These are phyloP conservation scores for Neopestalotiopsis clavispora DNA, from an alignment of 2,329 filamentous ascomycete genomes.

Conservation along the genomic window DNA sequence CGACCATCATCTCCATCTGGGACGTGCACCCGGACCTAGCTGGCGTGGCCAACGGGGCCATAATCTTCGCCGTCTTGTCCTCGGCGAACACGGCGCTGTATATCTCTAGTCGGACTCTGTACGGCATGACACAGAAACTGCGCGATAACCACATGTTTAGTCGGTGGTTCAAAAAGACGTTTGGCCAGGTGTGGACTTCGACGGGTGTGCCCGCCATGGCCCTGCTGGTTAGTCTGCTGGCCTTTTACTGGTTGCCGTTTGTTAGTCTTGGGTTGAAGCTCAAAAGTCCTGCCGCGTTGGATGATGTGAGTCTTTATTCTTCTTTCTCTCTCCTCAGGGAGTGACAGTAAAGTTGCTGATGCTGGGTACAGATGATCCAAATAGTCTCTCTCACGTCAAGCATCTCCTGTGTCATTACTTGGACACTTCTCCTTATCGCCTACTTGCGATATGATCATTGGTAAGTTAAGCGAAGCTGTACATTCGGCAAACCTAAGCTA, in stretches of 20 bases:
- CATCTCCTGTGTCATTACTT: slow-evolving; percentile 16
- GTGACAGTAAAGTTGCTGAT: neutral
- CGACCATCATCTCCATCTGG: slow-evolving; percentile 9
- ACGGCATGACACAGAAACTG: slow-evolving; percentile 21
- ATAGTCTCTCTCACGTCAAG: slow-evolving; percentile 17
- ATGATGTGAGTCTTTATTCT: too few relatives aligned
- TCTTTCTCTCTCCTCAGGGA: too few relatives aligned
- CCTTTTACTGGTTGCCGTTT: slow-evolving; percentile 18
- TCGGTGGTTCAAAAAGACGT: slow-evolving; percentile 10
- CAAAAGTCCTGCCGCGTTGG: neutral
- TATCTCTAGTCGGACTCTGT: slow-evolving; percentile 24
- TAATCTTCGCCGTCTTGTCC: too few relatives aligned
- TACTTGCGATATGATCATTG: too few relatives aligned
- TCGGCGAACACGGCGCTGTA: slow-evolving; percentile 20
- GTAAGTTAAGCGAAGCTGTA: too few relatives aligned
- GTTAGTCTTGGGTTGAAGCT: neutral
- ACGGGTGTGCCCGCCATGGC: slow-evolving; percentile 18
- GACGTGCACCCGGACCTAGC: neutral
- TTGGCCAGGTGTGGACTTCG: slow-evolving; percentile 11
- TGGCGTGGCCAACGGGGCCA: slow-evolving; percentile 19
- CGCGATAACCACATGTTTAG: slow-evolving; percentile 5
- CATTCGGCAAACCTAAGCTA: too few relatives aligned
- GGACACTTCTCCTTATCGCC: slow-evolving; percentile 5
- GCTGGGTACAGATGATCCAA: slow-evolving; percentile 10
- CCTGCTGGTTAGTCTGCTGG: slow-evolving; percentile 12